Conservation (phyloP, 345 rosid species). For the Psidium guajava region DNA sequence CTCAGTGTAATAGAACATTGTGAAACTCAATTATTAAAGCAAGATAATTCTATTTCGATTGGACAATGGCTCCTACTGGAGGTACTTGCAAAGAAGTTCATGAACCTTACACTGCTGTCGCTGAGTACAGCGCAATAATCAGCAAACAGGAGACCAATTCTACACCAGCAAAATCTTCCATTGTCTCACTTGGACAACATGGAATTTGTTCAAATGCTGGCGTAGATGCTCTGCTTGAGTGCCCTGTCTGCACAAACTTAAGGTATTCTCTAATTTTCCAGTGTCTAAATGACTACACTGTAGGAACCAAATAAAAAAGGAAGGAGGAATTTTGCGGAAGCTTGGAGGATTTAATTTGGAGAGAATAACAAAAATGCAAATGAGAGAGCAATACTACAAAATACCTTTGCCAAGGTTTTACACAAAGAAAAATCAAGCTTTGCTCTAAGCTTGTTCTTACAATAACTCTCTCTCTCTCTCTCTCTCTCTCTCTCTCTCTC, state of each 20-base stretch:
- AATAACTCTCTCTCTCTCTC: too few species aligned
- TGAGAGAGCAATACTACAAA: too few species aligned
- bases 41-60: not conserved
- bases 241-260: slow-evolving; percentile 41
- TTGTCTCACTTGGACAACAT: slow-evolving; percentile 18
- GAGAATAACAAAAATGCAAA: too few species aligned
- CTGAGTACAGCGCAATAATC: slow-evolving; percentile 11
- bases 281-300: too few species aligned
- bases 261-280: slow-evolving; percentile 63
- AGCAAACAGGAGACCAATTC: slow-evolving; percentile 9
- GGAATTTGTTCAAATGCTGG: slow-evolving; percentile 29
- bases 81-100: slow-evolving; percentile 30
- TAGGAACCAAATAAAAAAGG: too few species aligned
- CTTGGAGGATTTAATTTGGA: too few species aligned
- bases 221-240: slow-evolving; percentile 45
- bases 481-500: too few species aligned
- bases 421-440: too few species aligned
- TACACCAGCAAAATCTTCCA: slow-evolving; percentile 6
- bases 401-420: too few species aligned
- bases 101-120: slow-evolving; percentile 10
- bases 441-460: too few species aligned
- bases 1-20: not conserved
- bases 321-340: too few species aligned
- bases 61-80: slow-evolving; percentile 41
- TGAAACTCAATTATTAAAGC: not conserved